phyloP scores from a whole-genome alignment of 1,284 basidiomycete species.

The Boletus semigastroideus region DNA sequence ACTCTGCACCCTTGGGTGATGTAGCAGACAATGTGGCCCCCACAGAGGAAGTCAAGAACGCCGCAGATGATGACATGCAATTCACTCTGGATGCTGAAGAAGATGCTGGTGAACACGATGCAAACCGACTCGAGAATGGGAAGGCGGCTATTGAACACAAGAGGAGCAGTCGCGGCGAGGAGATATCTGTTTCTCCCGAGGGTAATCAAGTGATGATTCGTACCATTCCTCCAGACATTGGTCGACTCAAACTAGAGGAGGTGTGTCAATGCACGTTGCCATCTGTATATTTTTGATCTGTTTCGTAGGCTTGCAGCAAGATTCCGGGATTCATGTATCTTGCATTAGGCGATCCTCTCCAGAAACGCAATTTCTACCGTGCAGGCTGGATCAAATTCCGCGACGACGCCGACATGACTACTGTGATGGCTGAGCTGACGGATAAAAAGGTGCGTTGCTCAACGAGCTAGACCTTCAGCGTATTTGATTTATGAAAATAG shows the following conservation, averaged over 20 bases:
- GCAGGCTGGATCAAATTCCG: constrained; percentile 89
- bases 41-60: constrained; percentile 49
- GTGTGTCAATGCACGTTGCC: constrained; percentile 44
- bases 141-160: constrained; percentile 47
- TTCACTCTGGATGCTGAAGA: constrained; percentile 71
- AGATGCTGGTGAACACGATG: constrained; percentile 60
- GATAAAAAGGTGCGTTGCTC: constrained; percentile 74
- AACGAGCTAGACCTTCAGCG: not conserved
- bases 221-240: constrained; percentile 89
- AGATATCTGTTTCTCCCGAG: constrained; percentile 73
- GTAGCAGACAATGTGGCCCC: constrained; percentile 32
- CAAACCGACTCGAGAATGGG: constrained; percentile 58
- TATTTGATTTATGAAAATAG: constrained; percentile 41
- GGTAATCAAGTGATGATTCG: constrained; percentile 92
- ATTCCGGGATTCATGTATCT: constrained; percentile 76
- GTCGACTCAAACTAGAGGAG: constrained; percentile 83
- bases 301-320: constrained; percentile 57
- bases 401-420: constrained; percentile 78
- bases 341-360: constrained; percentile 85
- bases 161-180: constrained; percentile 61
- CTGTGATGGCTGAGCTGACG: constrained; percentile 69
- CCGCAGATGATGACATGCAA: constrained; percentile 59
- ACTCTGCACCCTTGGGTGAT: constrained; percentile 39
- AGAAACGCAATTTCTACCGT: constrained; percentile 88
- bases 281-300: constrained; percentile 6